Conservation (phyloP, 805 yeast genomes). For the Teunomyces cretensis region DNA sequence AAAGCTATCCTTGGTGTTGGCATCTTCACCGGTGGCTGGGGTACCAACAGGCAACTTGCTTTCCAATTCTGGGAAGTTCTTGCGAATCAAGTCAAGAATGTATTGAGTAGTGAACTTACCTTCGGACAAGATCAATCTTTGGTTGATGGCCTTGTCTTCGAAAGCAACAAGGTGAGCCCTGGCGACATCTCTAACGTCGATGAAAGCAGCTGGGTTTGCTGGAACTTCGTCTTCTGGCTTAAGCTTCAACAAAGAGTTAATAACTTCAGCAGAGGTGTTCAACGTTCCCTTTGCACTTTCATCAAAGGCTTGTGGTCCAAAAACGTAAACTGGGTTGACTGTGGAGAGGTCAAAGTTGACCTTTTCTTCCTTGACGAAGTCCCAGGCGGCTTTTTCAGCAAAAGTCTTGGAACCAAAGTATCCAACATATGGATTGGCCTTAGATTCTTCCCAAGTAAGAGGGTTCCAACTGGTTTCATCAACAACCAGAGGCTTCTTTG, state of each 20-base stretch:
- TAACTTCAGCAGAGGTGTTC: slow-evolving; percentile 12
- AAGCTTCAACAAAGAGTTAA: slow-evolving; percentile 7
- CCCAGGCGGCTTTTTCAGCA: slow-evolving; percentile 36
- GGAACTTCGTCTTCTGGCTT: slow-evolving; percentile 6
- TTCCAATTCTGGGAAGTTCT: slow-evolving; percentile 22
- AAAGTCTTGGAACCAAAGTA: slow-evolving; percentile 31
- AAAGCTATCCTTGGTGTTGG: slow-evolving; percentile 5
- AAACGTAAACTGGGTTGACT: slow-evolving; percentile 15
- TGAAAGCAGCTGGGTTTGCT: slow-evolving; percentile 3
- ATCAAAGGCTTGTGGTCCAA: slow-evolving; percentile 19
- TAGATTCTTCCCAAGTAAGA: slow-evolving; percentile 17
- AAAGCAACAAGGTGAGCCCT: slow-evolving; percentile 17
- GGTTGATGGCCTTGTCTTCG: slow-evolving; percentile 9
- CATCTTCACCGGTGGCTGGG: slow-evolving; percentile 12
- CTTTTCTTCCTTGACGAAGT: slow-evolving; percentile 16
- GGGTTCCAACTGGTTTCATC: slow-evolving; percentile 10
- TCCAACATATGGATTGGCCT: slow-evolving; percentile 17
- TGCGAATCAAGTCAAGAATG: slow-evolving; percentile 19
- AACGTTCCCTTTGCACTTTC: slow-evolving; percentile 10
- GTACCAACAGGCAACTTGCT: slow-evolving; percentile 16
- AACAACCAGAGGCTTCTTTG: background rate
- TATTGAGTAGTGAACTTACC: slow-evolving; percentile 17
- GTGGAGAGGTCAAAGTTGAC: slow-evolving; percentile 11
- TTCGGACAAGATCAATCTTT: slow-evolving; percentile 10
- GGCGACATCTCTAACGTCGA: slow-evolving; percentile 22